Evolutionary conservation across 129 eudicot genomes (phyloP), one percentile per base, ranked within the genome.

Genomic region (Pulicaria dysenterica): DNA sequence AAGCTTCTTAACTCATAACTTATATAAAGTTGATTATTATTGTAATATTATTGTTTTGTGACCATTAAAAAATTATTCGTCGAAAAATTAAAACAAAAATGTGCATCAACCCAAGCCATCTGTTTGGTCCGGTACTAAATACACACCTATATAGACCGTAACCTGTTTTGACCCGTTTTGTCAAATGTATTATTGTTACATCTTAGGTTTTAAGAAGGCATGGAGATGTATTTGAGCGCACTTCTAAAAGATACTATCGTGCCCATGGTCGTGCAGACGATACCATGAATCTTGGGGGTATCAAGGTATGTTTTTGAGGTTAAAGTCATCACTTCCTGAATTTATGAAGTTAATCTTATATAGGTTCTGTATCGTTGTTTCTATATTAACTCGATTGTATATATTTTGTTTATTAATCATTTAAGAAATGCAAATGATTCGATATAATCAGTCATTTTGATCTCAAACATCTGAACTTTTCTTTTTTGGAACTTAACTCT

Each of bases 251-350:
- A 69, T 94, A 76, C 79, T 94, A 86, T 79, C 89, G 86, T 44
- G 97, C 96, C 6, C 99, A 94, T 80, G 99, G 99, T 58, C 95
- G 99, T 66, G 93, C 99, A 47, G 99, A 94, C 83, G 99, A 94
- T 77, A 94, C 99, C 51, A 94, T 94, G 99, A 94, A 94, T 86
- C 95, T 94, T 58, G 99, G 99, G 41, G 99, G 99, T 19, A 88
- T 94, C 58, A 94, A 94, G 97, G 98, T 89, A 31, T 74, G 69
- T 36, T 55, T 45, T 31, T 44, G 54, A 39, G 17, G 47, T 64
- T n/a, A 61, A 61, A 64, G 15, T 64, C 39, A 64, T 64, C 7
- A 17, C n/a, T 44, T 40, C 3, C 53, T 15, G 69, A 41, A 42
- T 7, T 41, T 3, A 15, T n/a, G n/a, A 41, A 41, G 49, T 17